These are phyloP conservation scores for Trametes hirsuta DNA, from an alignment of 1,284 basidiomycete genomes.

Conservation along the genomic window DNA sequence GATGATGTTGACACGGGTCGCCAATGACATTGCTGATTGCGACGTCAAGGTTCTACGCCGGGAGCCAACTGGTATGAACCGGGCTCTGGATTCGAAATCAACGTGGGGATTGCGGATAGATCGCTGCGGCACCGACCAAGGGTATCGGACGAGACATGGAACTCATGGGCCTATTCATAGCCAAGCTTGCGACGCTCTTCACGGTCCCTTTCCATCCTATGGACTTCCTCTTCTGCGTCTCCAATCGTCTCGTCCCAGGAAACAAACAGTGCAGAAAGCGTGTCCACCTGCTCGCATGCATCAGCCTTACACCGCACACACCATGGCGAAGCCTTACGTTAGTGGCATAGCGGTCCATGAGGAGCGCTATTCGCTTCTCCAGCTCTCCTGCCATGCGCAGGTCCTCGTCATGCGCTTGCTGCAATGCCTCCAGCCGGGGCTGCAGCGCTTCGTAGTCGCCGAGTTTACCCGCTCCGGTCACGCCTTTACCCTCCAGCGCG, in stretches of 20 bases:
- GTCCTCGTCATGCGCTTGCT: conserved; percentile 65
- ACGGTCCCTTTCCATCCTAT: conserved; percentile 58
- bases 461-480: conserved; percentile 71
- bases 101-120: neutral
- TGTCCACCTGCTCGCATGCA: conserved; percentile 58
- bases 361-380: conserved; percentile 61
- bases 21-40: too few relatives aligned
- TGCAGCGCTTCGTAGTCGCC: conserved; percentile 67
- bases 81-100: neutral
- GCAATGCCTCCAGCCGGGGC: conserved; percentile 59
- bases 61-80: neutral
- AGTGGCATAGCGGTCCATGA: conserved; percentile 69
- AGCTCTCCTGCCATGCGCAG: conserved; percentile 53
- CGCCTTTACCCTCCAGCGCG: conserved; percentile 66
- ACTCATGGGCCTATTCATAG: conserved; percentile 36
- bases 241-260: conserved; percentile 76
- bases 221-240: conserved; percentile 60
- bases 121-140: conserved; percentile 7
- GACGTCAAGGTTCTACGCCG: too few relatives aligned
- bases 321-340: conserved; percentile 47
- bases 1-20: too few relatives aligned
- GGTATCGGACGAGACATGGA: neutral
- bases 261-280: conserved; percentile 78
- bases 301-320: neutral
- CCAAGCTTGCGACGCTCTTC: conserved; percentile 62